These are phyloP conservation scores for Xylariomycetidae sp. DNA, from an alignment of 2,329 filamentous ascomycete species.

Conservation along the genomic window DNA sequence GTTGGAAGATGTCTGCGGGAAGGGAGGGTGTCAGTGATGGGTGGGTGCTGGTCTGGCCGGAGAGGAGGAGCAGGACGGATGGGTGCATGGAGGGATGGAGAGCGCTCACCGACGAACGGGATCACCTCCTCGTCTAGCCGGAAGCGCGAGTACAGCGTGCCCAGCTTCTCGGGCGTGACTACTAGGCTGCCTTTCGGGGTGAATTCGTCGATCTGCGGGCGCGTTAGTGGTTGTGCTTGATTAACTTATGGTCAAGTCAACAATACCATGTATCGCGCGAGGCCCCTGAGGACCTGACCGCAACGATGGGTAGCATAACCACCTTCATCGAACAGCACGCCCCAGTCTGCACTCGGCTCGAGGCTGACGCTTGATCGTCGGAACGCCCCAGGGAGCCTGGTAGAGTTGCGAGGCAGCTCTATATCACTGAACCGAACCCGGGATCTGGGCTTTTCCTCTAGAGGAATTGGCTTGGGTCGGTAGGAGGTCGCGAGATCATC, in stretches of 20 bases:
- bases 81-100: not conserved
- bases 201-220: conserved; percentile 64
- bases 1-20: conserved; percentile 41
- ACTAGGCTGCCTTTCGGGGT: conserved; percentile 63
- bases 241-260: too few species aligned
- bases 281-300: conserved; percentile 63
- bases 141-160: conserved; percentile 64
- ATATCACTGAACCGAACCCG: conserved; percentile 13
- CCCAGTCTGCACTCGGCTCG: conserved; percentile 49
- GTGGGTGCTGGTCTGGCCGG: too few species aligned
- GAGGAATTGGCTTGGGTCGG: too few species aligned
- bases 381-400: conserved; percentile 6
- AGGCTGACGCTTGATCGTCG: conserved; percentile 3
- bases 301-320: conserved; percentile 63
- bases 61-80: not conserved
- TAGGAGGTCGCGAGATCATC: too few species aligned
- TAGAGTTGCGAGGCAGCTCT: conserved; percentile 9
- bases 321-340: conserved; percentile 62
- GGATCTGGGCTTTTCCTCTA: too few species aligned
- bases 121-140: conserved; percentile 59
- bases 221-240: too few species aligned
- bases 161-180: conserved; percentile 69
- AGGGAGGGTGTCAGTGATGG: too few species aligned
- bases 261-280: conserved; percentile 71
- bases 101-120: conserved; percentile 56